Percentiles rank a stretch among this genome's conserved stretches.
These are phyloP conservation scores for Calocybe gangraenosa DNA, from an alignment of 768 basidiomycete species.

Conservation along the genomic window DNA sequence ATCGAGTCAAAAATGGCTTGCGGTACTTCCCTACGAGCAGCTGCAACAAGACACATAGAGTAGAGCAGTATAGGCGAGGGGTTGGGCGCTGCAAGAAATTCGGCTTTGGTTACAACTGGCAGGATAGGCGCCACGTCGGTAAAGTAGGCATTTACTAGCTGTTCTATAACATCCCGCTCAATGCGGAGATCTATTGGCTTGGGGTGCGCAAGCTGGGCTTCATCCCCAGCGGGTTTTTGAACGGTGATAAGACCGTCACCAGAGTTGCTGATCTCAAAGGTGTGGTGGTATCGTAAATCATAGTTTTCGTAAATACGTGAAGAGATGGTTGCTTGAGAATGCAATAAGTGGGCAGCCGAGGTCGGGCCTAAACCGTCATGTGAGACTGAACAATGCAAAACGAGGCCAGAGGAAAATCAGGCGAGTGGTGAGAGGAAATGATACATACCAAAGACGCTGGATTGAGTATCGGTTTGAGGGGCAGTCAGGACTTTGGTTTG, in stretches of 20 bases:
- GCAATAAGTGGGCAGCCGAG: conserved; percentile 78
- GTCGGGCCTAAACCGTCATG: conserved; percentile 73
- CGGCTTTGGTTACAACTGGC: conserved; percentile 83
- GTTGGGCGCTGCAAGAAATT: conserved; percentile 74
- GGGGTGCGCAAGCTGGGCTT: conserved; percentile 48
- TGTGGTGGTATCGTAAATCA: conserved; percentile 84
- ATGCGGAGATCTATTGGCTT: conserved; percentile 70
- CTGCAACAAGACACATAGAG: conserved; percentile 90
- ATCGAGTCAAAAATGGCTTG: conserved; percentile 87
- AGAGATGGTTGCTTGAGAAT: conserved; percentile 85
- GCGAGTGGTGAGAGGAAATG: conserved; percentile 9
- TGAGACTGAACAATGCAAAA: conserved; percentile 29
- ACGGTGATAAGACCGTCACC: conserved; percentile 90
- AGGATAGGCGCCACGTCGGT: conserved; percentile 83
- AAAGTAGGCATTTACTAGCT: conserved; percentile 90
- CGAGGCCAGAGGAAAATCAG: conserved; percentile 19
- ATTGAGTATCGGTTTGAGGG: conserved; percentile 41
- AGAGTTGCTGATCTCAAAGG: conserved; percentile 77
- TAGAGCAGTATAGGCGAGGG: conserved; percentile 85
- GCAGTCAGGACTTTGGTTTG: conserved; percentile 29
- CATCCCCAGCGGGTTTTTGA: conserved; percentile 56
- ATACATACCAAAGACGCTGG: conserved; percentile 56
- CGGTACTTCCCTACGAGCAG: conserved; percentile 79
- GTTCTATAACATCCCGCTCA: conserved; percentile 74
- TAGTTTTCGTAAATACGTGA: conserved; percentile 83